Conservation (phyloP, 2,329 filamentous ascomycete genomes). For the Chrysoporthe puriensis region DNA sequence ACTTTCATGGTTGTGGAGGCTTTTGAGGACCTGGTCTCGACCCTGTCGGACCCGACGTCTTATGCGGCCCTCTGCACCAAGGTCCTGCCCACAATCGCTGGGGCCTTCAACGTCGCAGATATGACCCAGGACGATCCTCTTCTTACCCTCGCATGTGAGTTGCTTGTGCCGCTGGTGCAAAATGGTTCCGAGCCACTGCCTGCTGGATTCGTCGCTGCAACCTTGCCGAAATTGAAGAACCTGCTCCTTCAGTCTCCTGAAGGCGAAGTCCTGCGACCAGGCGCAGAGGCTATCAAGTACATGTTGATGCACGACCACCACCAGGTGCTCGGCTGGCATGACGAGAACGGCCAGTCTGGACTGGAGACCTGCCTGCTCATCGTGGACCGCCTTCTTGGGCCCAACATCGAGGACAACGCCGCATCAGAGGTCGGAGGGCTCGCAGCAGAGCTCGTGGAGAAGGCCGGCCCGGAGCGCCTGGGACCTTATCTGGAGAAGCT, state of each 20-base stretch:
- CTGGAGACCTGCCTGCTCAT: slow-evolving; percentile 89
- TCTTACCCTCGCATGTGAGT: slow-evolving; percentile 76
- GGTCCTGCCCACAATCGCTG: slow-evolving; percentile 83
- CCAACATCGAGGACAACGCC: slow-evolving; percentile 85
- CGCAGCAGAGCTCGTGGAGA: slow-evolving; percentile 92
- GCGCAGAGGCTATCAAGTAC: slow-evolving; percentile 83
- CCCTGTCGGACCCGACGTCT: slow-evolving; percentile 67
- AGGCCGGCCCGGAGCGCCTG: slow-evolving; percentile 86
- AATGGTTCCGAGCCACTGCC: slow-evolving; percentile 85
- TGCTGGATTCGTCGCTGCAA: slow-evolving; percentile 79
- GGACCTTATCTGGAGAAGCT: slow-evolving; percentile 90
- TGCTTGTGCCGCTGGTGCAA: slow-evolving; percentile 80
- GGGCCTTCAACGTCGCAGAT: slow-evolving; percentile 85
- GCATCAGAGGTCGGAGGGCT: slow-evolving; percentile 95
- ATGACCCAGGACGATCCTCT: slow-evolving; percentile 84
- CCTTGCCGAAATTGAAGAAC: slow-evolving; percentile 84
- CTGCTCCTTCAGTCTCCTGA: slow-evolving; percentile 84
- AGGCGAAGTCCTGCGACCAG: slow-evolving; percentile 84
- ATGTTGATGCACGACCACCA: slow-evolving; percentile 88
- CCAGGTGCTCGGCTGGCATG: slow-evolving; percentile 86
- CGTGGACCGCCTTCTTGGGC: slow-evolving; percentile 85
- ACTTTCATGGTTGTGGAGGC: slow-evolving; percentile 86
- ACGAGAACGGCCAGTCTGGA: slow-evolving; percentile 78
- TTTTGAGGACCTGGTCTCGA: slow-evolving; percentile 83
- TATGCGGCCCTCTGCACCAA: slow-evolving; percentile 83